These are phyloP conservation scores for Whalleya microplaca DNA, from an alignment of 2,329 filamentous ascomycete species.

Conservation along the genomic window DNA sequence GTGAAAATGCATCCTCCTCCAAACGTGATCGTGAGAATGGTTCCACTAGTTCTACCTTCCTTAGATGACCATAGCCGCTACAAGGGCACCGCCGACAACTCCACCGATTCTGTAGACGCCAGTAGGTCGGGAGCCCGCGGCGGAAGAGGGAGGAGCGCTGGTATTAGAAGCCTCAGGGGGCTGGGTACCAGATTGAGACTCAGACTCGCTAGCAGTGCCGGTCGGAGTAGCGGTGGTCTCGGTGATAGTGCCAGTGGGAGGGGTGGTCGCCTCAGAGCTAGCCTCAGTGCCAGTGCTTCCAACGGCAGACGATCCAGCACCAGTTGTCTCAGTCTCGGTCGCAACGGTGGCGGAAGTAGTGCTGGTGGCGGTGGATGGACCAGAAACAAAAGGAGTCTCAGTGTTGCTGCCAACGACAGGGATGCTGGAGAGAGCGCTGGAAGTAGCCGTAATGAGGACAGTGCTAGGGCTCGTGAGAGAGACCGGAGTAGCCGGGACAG, in stretches of 20 bases:
- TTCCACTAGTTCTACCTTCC: background rate
- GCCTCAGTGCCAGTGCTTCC: constrained; percentile 2
- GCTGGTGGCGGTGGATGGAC: background rate
- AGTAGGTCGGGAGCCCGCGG: constrained; percentile 12
- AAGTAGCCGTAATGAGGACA: constrained; percentile 3
- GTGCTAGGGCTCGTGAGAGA: constrained; percentile 15
- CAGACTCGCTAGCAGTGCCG: constrained; percentile 11
- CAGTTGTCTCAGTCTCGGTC: constrained; percentile 3
- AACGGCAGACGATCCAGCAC: background rate
- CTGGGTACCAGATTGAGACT: constrained; percentile 14
- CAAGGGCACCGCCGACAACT: constrained; percentile 16
- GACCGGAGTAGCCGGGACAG: constrained; percentile 4
- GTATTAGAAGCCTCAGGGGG: constrained; percentile 11
- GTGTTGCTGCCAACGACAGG: constrained; percentile 7
- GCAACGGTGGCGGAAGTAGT: constrained; percentile 2
- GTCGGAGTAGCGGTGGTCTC: constrained; percentile 6
- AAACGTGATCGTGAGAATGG: background rate
- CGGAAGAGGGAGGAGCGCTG: constrained; percentile 17
- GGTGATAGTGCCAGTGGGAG: constrained; percentile 5
- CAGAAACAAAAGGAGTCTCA: background rate
- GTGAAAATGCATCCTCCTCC: constrained; percentile 7
- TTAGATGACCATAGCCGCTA: constrained; percentile 18
- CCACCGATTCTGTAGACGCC: constrained; percentile 13
- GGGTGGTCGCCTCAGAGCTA: background rate
- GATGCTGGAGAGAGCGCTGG: background rate